Evolutionary conservation across 2,329 filamentous ascomycete genomes (phyloP).

Genomic region (Fusarium redolens): DNA sequence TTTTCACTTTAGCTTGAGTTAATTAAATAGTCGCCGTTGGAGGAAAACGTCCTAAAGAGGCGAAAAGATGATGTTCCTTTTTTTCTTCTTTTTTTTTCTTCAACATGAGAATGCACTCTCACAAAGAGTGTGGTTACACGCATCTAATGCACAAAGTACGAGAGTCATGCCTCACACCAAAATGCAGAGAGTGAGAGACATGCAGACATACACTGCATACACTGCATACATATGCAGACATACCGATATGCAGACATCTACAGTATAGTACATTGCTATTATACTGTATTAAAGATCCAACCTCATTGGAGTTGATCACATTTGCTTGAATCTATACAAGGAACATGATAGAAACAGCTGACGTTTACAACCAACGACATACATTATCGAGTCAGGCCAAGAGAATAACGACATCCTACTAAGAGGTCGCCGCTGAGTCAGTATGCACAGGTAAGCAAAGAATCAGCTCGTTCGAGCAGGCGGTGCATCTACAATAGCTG

Average conservation of each 20-base stretch:
- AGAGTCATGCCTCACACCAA: slow-evolving; percentile 8
- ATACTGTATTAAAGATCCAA: background rate
- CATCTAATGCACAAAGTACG: slow-evolving; percentile 4
- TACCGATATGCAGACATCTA: background rate
- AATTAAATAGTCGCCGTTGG: background rate
- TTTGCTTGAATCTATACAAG: background rate
- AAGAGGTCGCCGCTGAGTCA: background rate
- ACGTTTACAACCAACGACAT: background rate
- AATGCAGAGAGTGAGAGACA: background rate
- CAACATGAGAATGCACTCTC: background rate
- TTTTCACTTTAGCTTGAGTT: background rate
- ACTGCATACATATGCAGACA: background rate
- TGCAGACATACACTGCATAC: background rate
- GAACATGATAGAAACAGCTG: background rate
- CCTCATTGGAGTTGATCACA: background rate
- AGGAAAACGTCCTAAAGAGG: background rate
- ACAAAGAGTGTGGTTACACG: slow-evolving; percentile 24
- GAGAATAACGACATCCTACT: background rate
- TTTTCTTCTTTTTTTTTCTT: background rate
- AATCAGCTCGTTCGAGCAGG: slow-evolving; percentile 1
- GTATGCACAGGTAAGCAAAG: background rate
- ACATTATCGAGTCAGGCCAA: background rate
- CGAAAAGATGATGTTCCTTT: background rate
- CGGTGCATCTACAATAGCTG: background rate
- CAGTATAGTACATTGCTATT: background rate